These are phyloP conservation scores for Ambrosia hybrid DNA, from an alignment of 140 eudicot species.

Conservation along the genomic window DNA sequence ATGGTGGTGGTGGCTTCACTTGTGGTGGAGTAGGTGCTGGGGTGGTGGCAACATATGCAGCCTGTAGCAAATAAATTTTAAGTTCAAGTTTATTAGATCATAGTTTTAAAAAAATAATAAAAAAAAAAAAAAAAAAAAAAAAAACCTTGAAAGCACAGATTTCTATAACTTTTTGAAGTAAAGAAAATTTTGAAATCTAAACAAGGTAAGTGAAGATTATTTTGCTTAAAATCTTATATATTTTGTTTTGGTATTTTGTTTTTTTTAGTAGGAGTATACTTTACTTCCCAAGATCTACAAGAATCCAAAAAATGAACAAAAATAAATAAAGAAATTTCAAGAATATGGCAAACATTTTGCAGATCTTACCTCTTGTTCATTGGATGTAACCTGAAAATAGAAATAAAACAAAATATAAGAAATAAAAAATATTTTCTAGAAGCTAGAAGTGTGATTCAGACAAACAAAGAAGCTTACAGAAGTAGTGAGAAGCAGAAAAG, in stretches of 20 bases:
- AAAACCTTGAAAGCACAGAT: no score
- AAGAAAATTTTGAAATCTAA: neutral
- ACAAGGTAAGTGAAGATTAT: neutral
- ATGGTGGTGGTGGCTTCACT: conserved; percentile 18
- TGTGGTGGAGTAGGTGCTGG: conserved; percentile 34
- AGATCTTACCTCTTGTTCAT: conserved; percentile 32
- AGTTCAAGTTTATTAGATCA: neutral
- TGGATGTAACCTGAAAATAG: conserved; percentile 37
- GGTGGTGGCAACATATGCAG: conserved; percentile 25
- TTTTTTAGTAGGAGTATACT: neutral
- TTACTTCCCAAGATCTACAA: conserved; percentile 27
- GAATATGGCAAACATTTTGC: conserved; percentile 23
- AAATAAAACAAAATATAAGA: neutral
- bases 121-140: no score
- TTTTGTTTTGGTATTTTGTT: neutral
- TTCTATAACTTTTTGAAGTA: no score
- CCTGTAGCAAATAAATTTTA: conserved; percentile 21
- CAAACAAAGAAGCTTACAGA: conserved; percentile 25
- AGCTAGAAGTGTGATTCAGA: neutral
- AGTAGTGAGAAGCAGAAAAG: conserved; percentile 39
- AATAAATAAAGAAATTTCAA: neutral
- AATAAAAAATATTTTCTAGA: neutral
- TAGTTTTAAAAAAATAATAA: no score
- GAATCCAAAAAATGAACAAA: conserved; percentile 29
- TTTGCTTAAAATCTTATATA: conserved; percentile 4